Conservation (phyloP, 805 yeast species). For the Saccharomycopsis oosterbeekiorum region DNA sequence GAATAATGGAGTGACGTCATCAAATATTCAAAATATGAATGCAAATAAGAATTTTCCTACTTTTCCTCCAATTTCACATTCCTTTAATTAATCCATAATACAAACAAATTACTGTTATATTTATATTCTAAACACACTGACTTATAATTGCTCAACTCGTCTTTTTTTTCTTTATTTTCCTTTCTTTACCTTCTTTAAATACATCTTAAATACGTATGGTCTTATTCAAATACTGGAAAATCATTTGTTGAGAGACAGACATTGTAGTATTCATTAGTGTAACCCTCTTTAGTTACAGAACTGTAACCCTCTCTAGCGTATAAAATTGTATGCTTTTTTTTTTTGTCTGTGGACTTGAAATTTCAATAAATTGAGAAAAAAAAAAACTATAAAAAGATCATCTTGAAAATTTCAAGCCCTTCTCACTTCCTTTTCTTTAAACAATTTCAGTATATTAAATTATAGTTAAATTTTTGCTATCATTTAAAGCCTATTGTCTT, state of each 20-base stretch:
- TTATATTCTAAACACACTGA: neutral
- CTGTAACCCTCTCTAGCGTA: neutral
- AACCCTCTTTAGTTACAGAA: neutral
- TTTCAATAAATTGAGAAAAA: neutral
- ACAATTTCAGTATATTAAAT: too few species aligned
- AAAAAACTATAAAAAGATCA: neutral
- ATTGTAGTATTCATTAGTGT: neutral
- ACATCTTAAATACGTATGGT: too few species aligned
- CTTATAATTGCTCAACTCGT: neutral
- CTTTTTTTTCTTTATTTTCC: neutral
- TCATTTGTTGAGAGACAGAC: too few species aligned
- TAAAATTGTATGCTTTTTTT: too few species aligned
- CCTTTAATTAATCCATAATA: neutral
- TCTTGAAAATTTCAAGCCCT: neutral
- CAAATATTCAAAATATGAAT: neutral
- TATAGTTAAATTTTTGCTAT: neutral
- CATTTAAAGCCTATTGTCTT: neutral
- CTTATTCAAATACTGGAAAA: too few species aligned
- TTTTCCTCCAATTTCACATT: neutral
- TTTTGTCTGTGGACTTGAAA: too few species aligned
- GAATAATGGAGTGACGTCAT: neutral
- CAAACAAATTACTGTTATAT: neutral
- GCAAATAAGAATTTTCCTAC: neutral
- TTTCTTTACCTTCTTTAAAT: too few species aligned
- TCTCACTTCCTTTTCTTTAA: too few species aligned